Evolutionary conservation across 73 alveolate species (phyloP), one percentile per base, ranked within the genome.

Genomic region (Symbiodinium natans): DNA sequence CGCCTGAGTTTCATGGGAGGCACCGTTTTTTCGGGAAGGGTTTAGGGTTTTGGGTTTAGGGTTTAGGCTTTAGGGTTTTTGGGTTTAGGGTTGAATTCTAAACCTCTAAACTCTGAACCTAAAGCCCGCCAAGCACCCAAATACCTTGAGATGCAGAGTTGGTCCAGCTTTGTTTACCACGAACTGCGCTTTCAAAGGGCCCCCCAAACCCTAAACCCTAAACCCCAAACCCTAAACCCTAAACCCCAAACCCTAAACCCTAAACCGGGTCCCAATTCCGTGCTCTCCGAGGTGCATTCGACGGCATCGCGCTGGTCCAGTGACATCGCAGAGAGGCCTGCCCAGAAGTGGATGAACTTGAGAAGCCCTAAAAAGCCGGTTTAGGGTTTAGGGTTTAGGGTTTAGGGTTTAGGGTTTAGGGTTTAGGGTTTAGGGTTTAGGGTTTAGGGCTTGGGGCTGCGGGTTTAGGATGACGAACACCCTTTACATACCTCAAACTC

Each of bases 281-380:
- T 17, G 0, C 1, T 21, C 25, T 31, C 63, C 86, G n/a, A 63
- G 95, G 56, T 27, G 87, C 97, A 90, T 48, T 90, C 97, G 31
- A 90, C 97, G 2, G 97, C 97, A 73, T 90, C 97, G 56, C 77
- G 75, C 88, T 90, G 97, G 34, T 90, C 97, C 75, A 90, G 41
- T 1, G 97, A 90, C 97, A 90, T 90, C 15, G 97, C 97, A 13
- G 97, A 90, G 25, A 90, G 97, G 87, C 97, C 95, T 88, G 31
- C 34, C 38, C 48, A 34, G 13, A 3, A 27, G 27, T 17, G 21
- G 13, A 21, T 52, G 68, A 52, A 17, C 25, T 2, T 52, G 29
- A 17, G 13, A 17, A 21, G 68, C 21, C 1, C 5, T n/a, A n/a
- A n/a, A n/a, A n/a, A n/a, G n/a, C n/a, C 29, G 68, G 68, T 43